A percentile compares a stretch with the other conserved stretches of the same genome.
These are phyloP conservation scores for Botrytis byssoidea DNA, from an alignment of 2,329 filamentous ascomycete species.

Conservation along the genomic window DNA sequence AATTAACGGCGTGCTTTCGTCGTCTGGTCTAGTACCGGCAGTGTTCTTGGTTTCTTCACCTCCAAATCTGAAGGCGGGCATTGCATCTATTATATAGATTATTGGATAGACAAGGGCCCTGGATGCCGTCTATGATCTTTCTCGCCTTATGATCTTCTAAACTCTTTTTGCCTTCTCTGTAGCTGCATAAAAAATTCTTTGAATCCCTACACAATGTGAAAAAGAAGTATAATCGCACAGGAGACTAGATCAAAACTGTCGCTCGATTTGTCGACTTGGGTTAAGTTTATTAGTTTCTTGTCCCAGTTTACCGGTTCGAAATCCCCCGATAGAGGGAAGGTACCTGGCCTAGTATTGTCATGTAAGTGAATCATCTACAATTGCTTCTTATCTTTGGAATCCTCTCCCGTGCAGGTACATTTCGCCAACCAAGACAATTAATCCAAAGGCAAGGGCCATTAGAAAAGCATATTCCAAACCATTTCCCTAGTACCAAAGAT, in stretches of 20 bases:
- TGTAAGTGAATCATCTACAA: background rate
- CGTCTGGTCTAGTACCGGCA: background rate
- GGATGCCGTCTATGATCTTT: constrained; percentile 3
- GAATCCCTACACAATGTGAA: background rate
- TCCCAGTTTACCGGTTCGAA: background rate
- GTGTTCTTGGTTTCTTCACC: background rate
- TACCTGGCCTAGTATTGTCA: background rate
- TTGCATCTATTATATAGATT: constrained; percentile 12
- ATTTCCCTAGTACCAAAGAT: background rate
- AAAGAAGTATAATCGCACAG: background rate
- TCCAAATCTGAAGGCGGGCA: constrained; percentile 10
- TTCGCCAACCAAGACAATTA: background rate
- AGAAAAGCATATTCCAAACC: constrained; percentile 1
- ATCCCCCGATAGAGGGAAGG: background rate
- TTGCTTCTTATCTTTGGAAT: constrained; percentile 7
- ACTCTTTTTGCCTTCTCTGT: background rate
- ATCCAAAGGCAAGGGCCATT: background rate
- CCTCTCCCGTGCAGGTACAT: background rate
- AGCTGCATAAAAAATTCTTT: background rate
- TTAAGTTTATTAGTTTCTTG: background rate
- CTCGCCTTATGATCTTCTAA: background rate
- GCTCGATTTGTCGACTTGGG: background rate
- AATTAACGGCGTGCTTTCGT: constrained; percentile 15
- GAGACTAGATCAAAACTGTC: background rate
- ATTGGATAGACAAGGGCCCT: background rate